Conservation (phyloP, 768 basidiomycete genomes). For the Exsudoporus frostii region DNA sequence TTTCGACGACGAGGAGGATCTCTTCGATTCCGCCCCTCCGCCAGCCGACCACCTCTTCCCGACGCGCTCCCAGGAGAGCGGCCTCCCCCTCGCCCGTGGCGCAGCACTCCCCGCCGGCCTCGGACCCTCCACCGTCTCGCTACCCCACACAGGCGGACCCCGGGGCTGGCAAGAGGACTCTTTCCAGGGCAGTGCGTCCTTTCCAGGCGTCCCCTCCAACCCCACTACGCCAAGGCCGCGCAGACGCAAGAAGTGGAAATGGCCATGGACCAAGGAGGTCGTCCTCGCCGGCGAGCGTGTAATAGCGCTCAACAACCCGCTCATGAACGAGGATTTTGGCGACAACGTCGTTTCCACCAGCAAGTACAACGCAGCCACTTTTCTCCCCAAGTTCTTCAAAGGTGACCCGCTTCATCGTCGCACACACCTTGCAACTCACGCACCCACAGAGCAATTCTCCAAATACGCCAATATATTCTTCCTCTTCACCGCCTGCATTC, state of each 20-base stretch:
- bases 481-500: slow-evolving; percentile 94
- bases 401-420: slow-evolving; percentile 49
- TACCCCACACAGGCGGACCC: slow-evolving; percentile 41
- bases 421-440: slow-evolving; percentile 3
- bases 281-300: slow-evolving; percentile 70
- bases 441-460: slow-evolving; percentile 83
- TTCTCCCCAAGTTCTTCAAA: slow-evolving; percentile 88
- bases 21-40: slow-evolving; percentile 4
- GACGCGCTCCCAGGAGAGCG: slow-evolving; percentile 46
- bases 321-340: slow-evolving; percentile 61
- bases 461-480: slow-evolving; percentile 99
- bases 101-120: slow-evolving; percentile 63
- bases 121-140: slow-evolving; percentile 46
- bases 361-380: slow-evolving; percentile 88
- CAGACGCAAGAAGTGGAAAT: slow-evolving; percentile 53
- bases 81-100: slow-evolving; percentile 52
- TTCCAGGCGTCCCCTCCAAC: slow-evolving; percentile 31
- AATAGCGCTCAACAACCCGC: slow-evolving; percentile 76
- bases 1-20: slow-evolving; percentile 78
- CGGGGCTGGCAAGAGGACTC: slow-evolving; percentile 70
- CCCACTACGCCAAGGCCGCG: not conserved
- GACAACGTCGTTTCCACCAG: slow-evolving; percentile 90
- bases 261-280: slow-evolving; percentile 79
- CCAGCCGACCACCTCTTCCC: slow-evolving; percentile 11
- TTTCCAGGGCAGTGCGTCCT: slow-evolving; percentile 44